Conservation (phyloP, 2,329 filamentous ascomycete genomes). For the Aplosporella prunicola region DNA sequence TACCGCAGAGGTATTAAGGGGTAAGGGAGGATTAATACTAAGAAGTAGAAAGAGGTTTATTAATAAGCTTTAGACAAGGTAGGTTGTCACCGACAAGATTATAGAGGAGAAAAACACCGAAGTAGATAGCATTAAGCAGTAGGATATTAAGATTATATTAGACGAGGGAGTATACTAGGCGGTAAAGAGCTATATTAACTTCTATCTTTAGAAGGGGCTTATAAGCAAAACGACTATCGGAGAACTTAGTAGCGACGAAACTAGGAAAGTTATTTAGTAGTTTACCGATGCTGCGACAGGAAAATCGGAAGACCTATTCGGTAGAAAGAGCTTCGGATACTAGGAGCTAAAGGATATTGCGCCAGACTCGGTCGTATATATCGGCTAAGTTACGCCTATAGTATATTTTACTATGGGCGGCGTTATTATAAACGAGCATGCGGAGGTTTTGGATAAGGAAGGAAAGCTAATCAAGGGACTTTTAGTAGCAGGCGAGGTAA, state of each 20-base stretch:
- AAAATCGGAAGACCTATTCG: slow-evolving; percentile 35
- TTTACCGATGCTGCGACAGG: slow-evolving; percentile 41
- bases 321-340: slow-evolving; percentile 44
- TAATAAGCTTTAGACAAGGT: slow-evolving; percentile 53
- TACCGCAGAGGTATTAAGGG: slow-evolving; percentile 53
- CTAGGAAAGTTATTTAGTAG: slow-evolving; percentile 37
- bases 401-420: slow-evolving; percentile 61
- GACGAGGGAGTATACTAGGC: slow-evolving; percentile 49
- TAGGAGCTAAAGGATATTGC: slow-evolving; percentile 44
- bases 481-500: slow-evolving; percentile 56
- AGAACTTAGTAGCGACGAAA: slow-evolving; percentile 11
- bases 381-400: slow-evolving; percentile 53
- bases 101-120: slow-evolving; percentile 28
- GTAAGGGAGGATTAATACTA: slow-evolving; percentile 53
- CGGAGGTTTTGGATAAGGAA: slow-evolving; percentile 40
- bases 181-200: slow-evolving; percentile 48
- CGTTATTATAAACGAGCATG: slow-evolving; percentile 45
- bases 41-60: slow-evolving; percentile 45
- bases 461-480: slow-evolving; percentile 44
- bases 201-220: slow-evolving; percentile 55
- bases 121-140: slow-evolving; percentile 37
- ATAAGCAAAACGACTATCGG: slow-evolving; percentile 46
- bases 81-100: slow-evolving; percentile 46
- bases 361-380: slow-evolving; percentile 45
- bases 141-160: slow-evolving; percentile 50